Conservation (phyloP, 169 alveolate genomes). For the Hepatocystis sp. region DNA sequence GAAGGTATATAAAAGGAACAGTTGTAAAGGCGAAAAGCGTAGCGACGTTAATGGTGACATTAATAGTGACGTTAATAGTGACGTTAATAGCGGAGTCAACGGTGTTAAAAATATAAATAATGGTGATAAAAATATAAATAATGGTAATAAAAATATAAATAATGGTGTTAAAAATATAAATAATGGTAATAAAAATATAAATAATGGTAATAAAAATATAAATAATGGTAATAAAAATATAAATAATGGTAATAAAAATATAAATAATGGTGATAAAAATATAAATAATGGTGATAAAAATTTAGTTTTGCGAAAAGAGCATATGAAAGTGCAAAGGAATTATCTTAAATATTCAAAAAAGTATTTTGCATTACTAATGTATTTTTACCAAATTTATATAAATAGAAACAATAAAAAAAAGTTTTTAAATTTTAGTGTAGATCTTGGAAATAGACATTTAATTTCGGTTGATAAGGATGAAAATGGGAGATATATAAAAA, state of each 20-base stretch:
- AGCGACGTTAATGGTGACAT: too few relatives aligned
- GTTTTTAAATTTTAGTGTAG: conserved; percentile 2
- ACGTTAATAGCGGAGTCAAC: too few relatives aligned
- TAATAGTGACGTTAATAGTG: too few relatives aligned
- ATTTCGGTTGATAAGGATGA: neutral
- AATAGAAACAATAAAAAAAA: conserved; percentile 21
- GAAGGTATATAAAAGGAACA: too few relatives aligned
- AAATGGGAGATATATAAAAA: conserved; percentile 1
- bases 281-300: neutral
- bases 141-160: neutral
- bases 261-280: too few relatives aligned
- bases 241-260: too few relatives aligned
- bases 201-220: too few relatives aligned
- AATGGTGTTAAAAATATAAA: too few relatives aligned
- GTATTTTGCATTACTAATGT: conserved; percentile 26
- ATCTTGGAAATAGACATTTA: neutral
- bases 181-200: too few relatives aligned
- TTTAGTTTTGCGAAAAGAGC: neutral
- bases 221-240: too few relatives aligned
- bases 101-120: too few relatives aligned
- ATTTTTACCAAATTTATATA: conserved; percentile 41
- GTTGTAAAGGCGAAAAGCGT: too few relatives aligned
- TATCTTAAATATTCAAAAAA: conserved; percentile 18
- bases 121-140: conserved; percentile 2
- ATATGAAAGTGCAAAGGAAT: conserved; percentile 5